phyloP scores from a whole-genome alignment of 305 asterid genomes.

The Ilex paraguariensis region DNA sequence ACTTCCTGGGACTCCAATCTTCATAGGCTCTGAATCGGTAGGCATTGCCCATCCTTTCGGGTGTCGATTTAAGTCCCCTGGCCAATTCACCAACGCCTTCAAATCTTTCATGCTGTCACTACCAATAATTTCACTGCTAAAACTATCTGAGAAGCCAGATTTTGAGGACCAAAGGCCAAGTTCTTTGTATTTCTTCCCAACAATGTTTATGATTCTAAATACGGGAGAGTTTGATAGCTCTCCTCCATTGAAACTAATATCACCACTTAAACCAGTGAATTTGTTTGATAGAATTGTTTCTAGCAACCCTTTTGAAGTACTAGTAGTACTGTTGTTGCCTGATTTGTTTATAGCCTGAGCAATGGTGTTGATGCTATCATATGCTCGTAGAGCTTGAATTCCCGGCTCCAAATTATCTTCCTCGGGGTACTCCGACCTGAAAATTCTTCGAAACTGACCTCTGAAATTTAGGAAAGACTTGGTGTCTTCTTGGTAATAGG shows the following conservation, averaged over 20 bases:
- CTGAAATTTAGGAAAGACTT: constrained; percentile 16
- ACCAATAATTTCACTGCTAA: constrained; percentile 4
- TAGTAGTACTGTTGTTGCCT: constrained; percentile 3
- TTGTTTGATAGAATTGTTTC: constrained; percentile 17
- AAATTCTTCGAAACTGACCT: constrained; percentile 13
- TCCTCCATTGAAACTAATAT: constrained; percentile 12
- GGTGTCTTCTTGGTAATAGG: constrained; percentile 14
- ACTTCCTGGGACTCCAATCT: constrained; percentile 31
- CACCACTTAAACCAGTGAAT: constrained; percentile 31
- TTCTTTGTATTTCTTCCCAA: constrained; percentile 27
- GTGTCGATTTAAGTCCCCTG: constrained; percentile 27
- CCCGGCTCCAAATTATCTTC: constrained; percentile 28
- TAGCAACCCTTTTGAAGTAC: constrained; percentile 13
- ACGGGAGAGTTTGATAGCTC: constrained; percentile 6
- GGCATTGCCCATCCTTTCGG: constrained; percentile 45
- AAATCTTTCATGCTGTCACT: constrained; percentile 10
- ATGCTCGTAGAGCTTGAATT: constrained; percentile 31
- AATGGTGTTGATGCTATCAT: constrained; percentile 28
- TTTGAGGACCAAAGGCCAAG: constrained; percentile 31
- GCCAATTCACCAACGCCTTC: constrained; percentile 25
- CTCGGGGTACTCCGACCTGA: constrained; percentile 20
- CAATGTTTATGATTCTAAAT: constrained; percentile 28
- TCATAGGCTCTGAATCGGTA: constrained; percentile 21
- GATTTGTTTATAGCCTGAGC: constrained; percentile 12
- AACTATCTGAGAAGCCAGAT: constrained; percentile 12